Base-by-base conservation (phyloP, 2,329 filamentous ascomycete species). In the Ophiosphaerella korrae region DNA sequence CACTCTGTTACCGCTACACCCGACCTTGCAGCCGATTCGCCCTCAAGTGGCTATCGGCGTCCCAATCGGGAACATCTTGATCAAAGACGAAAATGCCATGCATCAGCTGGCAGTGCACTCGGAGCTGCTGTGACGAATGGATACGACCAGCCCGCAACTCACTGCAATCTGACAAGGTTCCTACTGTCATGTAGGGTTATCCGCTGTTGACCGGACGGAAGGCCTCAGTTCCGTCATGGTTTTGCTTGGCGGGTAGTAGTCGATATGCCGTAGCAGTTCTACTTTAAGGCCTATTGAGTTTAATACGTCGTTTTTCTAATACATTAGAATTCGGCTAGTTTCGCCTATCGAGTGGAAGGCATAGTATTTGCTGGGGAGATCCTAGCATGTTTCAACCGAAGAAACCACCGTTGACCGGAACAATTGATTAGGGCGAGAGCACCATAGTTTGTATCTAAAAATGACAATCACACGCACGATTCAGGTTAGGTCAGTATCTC, bases 1-100 rank as follows among this genome's bases (percentile, higher is more conserved):
- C 3, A 4, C 18, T 18, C 16, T 37, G 31, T 13, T 16, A 45
- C 40, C 39, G 45, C 21, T 26, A 45, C 45, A 44, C 36, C 16
- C 41, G 45, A 42, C 35, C 43, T 41, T 36, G n/a, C 16, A 35
- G 40, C 31, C 35, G 48, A 43, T 52, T 56, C 53, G 45, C 50
- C 39, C 32, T 34, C 44, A 40, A 21, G 42, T 35, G 38, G 13
- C 24, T 11, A 41, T 42, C 24, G 21, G 24, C 42, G 34, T 44
- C 37, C 14, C 35, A 31, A 55, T 38, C 14, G 13, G 34, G 26
- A 24, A 36, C 36, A 45, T 41, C 44, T 39, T 38, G 14, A 48
- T 42, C 36, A 31, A 41, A 38, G 41, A 53, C 39, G 44, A 35
- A 36, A 52, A 43, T 37, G 32, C 38, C 45, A 34, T 39, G 47